These are phyloP conservation scores for Penicillium taxi DNA, from an alignment of 495 filamentous ascomycete species.

Conservation along the genomic window DNA sequence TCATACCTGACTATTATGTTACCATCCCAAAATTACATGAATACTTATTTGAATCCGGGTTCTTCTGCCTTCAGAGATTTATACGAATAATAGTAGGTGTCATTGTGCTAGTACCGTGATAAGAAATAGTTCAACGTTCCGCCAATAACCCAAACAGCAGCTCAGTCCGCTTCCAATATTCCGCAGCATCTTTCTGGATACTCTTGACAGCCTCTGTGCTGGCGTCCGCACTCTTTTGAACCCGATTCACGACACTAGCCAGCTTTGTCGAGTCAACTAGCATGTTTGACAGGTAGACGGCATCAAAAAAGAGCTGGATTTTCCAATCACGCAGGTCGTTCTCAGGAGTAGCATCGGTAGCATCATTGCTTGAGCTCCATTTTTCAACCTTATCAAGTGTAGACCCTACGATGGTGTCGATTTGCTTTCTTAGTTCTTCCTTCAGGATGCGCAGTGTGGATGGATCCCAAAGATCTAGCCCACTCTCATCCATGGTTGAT, in stretches of 20 bases:
- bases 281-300: conserved; percentile 53
- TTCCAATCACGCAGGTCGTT: conserved; percentile 43
- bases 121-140: conserved; percentile 6
- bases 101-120: too few species aligned
- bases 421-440: conserved; percentile 32
- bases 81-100: too few species aligned
- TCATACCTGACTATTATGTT: too few species aligned
- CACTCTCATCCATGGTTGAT: conserved; percentile 57
- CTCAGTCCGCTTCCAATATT: conserved; percentile 75
- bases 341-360: conserved; percentile 3
- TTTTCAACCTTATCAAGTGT: conserved; percentile 17
- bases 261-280: conserved; percentile 35
- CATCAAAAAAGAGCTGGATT: conserved; percentile 74
- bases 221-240: conserved; percentile 41
- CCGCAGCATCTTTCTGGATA: conserved; percentile 50
- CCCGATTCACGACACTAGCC: conserved; percentile 33
- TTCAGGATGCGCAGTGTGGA: conserved; percentile 60
- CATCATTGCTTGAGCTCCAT: neutral
- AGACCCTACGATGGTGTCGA: conserved; percentile 17
- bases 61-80: too few species aligned
- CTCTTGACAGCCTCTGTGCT: conserved; percentile 37
- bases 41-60: too few species aligned
- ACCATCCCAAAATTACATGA: too few species aligned
- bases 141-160: conserved; percentile 60
- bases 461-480: conserved; percentile 78